phyloP scores from a whole-genome alignment of 805 yeast species.

The Saturnispora hagleri region DNA sequence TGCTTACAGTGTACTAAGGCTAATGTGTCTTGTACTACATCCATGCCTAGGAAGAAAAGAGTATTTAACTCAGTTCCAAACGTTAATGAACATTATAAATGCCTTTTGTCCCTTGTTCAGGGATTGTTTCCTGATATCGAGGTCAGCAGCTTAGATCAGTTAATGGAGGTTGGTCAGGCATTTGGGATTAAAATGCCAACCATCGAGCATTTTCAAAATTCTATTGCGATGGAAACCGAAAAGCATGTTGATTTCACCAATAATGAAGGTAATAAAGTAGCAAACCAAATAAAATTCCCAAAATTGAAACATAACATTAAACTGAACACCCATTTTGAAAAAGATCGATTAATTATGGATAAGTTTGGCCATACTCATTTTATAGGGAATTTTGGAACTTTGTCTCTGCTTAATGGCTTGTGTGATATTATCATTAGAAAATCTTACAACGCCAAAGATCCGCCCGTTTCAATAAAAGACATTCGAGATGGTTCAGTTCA shows the following conservation, averaged over 20 bases:
- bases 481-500: constrained; percentile 28
- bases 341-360: constrained; percentile 34
- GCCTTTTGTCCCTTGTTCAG: constrained; percentile 30
- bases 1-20: constrained; percentile 32
- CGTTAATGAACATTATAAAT: constrained; percentile 35
- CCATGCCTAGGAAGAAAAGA: constrained; percentile 34
- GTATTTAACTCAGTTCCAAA: constrained; percentile 35
- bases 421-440: constrained; percentile 35
- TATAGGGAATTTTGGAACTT: constrained; percentile 39
- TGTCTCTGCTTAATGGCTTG: constrained; percentile 33
- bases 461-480: constrained; percentile 28
- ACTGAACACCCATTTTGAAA: constrained; percentile 17
- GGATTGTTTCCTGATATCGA: constrained; percentile 38
- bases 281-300: constrained; percentile 2
- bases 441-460: constrained; percentile 22
- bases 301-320: constrained; percentile 18
- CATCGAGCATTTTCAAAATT: too few relatives aligned
- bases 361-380: constrained; percentile 39
- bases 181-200: constrained; percentile 32
- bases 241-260: too few relatives aligned
- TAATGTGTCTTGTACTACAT: constrained; percentile 32
- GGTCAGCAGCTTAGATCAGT: too few relatives aligned
- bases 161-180: constrained; percentile 28
- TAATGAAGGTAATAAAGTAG: too few relatives aligned
- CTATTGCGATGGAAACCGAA: too few relatives aligned